A percentile compares a stretch with the other conserved stretches of the same genome.
Conservation (phyloP, 345 rosid species). For the Brassica nigra region DNA sequence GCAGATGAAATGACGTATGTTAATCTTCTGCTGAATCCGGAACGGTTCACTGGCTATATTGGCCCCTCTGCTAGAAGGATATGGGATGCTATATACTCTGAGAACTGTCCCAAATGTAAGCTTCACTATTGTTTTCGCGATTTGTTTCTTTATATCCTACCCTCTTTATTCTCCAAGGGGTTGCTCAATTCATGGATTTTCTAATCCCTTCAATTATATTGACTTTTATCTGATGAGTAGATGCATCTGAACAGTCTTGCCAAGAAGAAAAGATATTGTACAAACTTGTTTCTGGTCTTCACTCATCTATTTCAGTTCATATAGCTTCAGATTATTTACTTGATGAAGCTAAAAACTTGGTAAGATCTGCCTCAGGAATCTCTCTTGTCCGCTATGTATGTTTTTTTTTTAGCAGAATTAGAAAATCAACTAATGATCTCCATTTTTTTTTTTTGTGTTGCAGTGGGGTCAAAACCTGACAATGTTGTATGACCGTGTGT, state of each 20-base stretch:
- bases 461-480: constrained; percentile 97
- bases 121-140: constrained; percentile 1
- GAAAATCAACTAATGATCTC: not conserved
- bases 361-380: constrained; percentile 30
- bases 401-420: constrained; percentile 6
- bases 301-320: constrained; percentile 90
- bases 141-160: constrained; percentile 1
- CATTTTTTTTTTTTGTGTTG: constrained; percentile 24
- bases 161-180: not conserved
- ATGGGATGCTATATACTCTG: constrained; percentile 94
- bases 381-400: not conserved
- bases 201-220: constrained; percentile 13
- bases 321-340: constrained; percentile 88
- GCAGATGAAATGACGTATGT: constrained; percentile 93
- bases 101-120: constrained; percentile 89
- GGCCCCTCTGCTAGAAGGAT: constrained; percentile 95
- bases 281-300: constrained; percentile 95
- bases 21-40: constrained; percentile 86
- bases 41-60: constrained; percentile 82
- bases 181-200: not conserved
- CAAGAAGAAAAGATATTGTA: constrained; percentile 85
- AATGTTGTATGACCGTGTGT: constrained; percentile 79
- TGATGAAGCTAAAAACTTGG: constrained; percentile 72
- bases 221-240: constrained; percentile 45
- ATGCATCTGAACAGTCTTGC: constrained; percentile 69